Evolutionary conservation across 306 rosid genomes (phyloP), one percentile per base, ranked within the genome.

Genomic region (Vigna angularis): DNA sequence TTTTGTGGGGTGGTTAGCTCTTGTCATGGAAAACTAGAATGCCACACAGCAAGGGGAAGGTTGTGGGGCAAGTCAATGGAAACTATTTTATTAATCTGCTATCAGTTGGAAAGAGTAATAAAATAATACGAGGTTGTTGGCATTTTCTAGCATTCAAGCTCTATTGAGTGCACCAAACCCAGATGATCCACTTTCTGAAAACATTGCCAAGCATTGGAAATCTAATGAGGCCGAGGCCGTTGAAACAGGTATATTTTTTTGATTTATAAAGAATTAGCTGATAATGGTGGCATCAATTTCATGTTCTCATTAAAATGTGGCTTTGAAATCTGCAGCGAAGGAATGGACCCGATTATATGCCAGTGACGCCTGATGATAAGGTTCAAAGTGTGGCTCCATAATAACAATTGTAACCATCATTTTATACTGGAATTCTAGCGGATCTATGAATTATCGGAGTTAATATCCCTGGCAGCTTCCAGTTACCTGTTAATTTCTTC

Each of bases 91-190:
- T 26, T 5, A 59, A 59, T 17, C 18, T 30, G 66, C 20, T 59
- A 58, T 58, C 17, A 28, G 6, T 28, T 13, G 20, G 9, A 36
- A 69, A 32, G 67, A 22, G 38, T 30, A 20, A 61, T 72, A 4
- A 32, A 20, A 61, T 72, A 4, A 32, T 40, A 42, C 69, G 53
- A 30, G 47, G 5, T 53, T 70, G 3, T 36, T 53, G 52, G 58
- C 17, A 40, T 73, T 58, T 48, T 74, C 12, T 51, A 93, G 98
- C 66, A 91, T 93, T 75, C 98, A 93, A 88, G 98, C 98, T 2
- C 98, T 93, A 75, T 85, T 93, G 76, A 93, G 98, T 80, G 98
- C 98, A 36, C 98, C 98, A 16, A 93, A 93, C 79, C 98, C 98
- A 1, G 98, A 93, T 12, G 98, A 93, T 74, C 98, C 98, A 1